phyloP scores from a whole-genome alignment of 768 basidiomycete species.

The Gautieria morchelliformis region DNA sequence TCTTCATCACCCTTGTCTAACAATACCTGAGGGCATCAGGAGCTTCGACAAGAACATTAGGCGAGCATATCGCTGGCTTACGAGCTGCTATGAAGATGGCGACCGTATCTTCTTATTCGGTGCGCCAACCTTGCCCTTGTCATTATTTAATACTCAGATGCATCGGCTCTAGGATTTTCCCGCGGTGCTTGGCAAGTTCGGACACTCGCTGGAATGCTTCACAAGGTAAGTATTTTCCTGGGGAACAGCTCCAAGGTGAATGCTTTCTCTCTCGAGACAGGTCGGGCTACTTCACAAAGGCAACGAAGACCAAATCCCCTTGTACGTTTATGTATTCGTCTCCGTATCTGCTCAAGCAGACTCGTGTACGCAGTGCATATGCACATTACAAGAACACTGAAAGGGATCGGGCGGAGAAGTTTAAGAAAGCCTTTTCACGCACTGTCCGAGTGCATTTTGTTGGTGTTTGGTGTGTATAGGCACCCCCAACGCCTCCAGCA shows the following conservation, averaged over 20 bases:
- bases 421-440: slow-evolving; percentile 29
- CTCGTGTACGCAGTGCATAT: slow-evolving; percentile 24
- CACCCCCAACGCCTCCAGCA: background rate
- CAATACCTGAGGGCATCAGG: slow-evolving; percentile 5
- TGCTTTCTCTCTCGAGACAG: slow-evolving; percentile 12
- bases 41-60: slow-evolving; percentile 13
- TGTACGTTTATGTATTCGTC: slow-evolving; percentile 16
- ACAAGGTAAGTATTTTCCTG: background rate
- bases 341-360: background rate
- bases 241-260: background rate
- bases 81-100: slow-evolving; percentile 21
- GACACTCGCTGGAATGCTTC: background rate
- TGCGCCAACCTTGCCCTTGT: background rate
- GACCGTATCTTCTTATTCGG: slow-evolving; percentile 29
- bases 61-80: slow-evolving; percentile 24
- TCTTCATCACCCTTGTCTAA: background rate
- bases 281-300: slow-evolving; percentile 32
- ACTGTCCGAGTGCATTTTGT: slow-evolving; percentile 33
- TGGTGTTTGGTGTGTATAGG: slow-evolving; percentile 29
- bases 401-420: slow-evolving; percentile 9
- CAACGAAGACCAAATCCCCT: slow-evolving; percentile 32
- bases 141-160: background rate
- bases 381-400: slow-evolving; percentile 21
- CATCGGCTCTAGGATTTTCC: background rate
- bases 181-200: slow-evolving; percentile 9